phyloP scores from a whole-genome alignment of 1,284 basidiomycete genomes.

The Lentinus polychrous region DNA sequence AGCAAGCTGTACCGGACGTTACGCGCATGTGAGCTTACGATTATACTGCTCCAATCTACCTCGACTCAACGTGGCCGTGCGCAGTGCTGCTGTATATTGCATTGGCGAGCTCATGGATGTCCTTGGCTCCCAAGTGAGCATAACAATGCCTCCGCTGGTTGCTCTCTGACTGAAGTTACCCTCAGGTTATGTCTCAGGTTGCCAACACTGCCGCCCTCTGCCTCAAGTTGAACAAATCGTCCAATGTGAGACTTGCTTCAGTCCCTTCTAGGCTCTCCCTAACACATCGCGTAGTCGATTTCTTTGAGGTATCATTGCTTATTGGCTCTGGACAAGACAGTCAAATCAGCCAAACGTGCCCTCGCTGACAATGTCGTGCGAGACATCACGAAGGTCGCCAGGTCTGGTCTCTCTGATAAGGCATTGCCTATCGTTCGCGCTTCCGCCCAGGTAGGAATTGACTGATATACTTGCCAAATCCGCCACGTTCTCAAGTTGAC shows the following conservation, averaged over 20 bases:
- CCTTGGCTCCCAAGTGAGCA: constrained; percentile 71
- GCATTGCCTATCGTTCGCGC: constrained; percentile 83
- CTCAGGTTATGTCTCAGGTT: constrained; percentile 97
- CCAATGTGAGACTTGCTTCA: constrained; percentile 44
- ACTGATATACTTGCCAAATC: constrained; percentile 2
- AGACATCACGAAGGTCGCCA: constrained; percentile 85
- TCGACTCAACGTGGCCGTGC: constrained; percentile 7
- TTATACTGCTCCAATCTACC: neutral
- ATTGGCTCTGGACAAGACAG: constrained; percentile 67
- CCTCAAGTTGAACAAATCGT: constrained; percentile 64
- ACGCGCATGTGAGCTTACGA: constrained; percentile 8
- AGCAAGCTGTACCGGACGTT: constrained; percentile 52
- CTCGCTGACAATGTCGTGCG: constrained; percentile 74
- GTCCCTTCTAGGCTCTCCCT: neutral
- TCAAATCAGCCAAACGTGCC: constrained; percentile 75
- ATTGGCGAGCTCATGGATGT: constrained; percentile 84
- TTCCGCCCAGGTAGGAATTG: constrained; percentile 59
- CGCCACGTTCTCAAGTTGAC: too few species aligned
- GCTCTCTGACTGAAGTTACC: neutral
- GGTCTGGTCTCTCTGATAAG: constrained; percentile 74
- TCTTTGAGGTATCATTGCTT: constrained; percentile 83
- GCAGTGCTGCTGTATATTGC: constrained; percentile 72
- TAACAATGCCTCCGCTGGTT: neutral
- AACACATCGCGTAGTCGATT: constrained; percentile 26
- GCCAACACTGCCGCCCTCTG: constrained; percentile 69